phyloP scores from a whole-genome alignment of 2,329 filamentous ascomycete genomes.

The Sclerotinia nivalis region DNA sequence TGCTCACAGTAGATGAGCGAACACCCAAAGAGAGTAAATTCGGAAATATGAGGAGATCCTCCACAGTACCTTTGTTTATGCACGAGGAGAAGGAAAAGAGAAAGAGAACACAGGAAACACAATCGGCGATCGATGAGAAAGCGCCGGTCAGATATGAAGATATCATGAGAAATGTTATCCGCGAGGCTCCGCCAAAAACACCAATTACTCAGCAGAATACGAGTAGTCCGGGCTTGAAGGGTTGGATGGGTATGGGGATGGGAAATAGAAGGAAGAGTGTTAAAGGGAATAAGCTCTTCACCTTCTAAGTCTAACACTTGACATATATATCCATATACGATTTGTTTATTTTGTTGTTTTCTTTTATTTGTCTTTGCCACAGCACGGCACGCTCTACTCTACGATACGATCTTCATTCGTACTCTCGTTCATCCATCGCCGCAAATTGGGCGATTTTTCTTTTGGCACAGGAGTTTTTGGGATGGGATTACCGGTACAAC shows the following conservation, averaged over 20 bases:
- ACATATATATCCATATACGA: neutral
- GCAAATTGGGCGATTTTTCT: neutral
- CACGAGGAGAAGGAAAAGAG: neutral
- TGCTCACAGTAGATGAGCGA: conserved; percentile 16
- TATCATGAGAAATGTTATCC: conserved; percentile 29
- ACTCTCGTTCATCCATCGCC: conserved; percentile 6
- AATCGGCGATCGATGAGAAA: conserved; percentile 20
- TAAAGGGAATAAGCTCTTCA: conserved; percentile 14
- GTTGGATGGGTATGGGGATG: conserved; percentile 21
- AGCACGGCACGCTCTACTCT: neutral
- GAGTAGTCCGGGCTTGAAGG: conserved; percentile 16
- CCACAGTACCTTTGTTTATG: conserved; percentile 9
- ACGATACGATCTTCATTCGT: conserved; percentile 13
- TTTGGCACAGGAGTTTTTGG: conserved; percentile 3
- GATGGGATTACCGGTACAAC: conserved; percentile 9
- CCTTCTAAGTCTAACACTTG: neutral
- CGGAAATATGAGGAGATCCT: conserved; percentile 16
- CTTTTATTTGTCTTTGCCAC: conserved; percentile 14
- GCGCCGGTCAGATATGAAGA: conserved; percentile 31
- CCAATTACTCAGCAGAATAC: conserved; percentile 3
- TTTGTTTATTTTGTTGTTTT: neutral
- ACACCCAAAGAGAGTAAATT: conserved; percentile 16
- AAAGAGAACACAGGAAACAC: conserved; percentile 2
- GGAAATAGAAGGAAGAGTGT: conserved; percentile 31
- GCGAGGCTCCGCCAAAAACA: conserved; percentile 26